Conservation (phyloP, 192 early-diverging fungal species). For the Blastocladiella britannica region DNA sequence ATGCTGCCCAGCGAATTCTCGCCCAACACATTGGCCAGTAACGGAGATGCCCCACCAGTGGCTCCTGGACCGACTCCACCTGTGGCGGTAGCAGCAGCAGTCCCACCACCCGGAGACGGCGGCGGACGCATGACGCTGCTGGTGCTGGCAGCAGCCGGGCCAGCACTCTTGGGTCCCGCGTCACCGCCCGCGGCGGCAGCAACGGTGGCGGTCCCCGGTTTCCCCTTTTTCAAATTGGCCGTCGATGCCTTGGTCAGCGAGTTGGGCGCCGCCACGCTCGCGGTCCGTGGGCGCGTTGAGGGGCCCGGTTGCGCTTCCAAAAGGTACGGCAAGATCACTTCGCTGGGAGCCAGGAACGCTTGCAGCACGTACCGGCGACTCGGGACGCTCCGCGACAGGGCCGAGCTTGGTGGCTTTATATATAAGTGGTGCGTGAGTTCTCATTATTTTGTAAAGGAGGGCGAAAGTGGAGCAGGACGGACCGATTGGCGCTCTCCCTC, state of each 20-base stretch:
- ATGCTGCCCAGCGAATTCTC: no score
- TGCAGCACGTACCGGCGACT: constrained; percentile 11
- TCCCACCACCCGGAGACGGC: no score
- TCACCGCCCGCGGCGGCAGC: constrained; percentile 1
- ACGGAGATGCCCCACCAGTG: no score
- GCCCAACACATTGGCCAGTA: no score
- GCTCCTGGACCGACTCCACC: no score
- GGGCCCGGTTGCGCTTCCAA: constrained; percentile 6
- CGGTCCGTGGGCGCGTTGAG: neutral
- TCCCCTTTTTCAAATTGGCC: constrained; percentile 18
- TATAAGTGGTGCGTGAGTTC: no score
- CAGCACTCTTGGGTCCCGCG: constrained; percentile 3
- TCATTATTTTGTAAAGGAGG: no score
- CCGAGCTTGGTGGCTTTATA: neutral
- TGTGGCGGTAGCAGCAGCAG: no score
- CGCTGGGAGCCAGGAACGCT: constrained; percentile 3
- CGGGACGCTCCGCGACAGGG: neutral
- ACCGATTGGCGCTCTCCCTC: no score
- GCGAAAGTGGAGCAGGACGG: no score
- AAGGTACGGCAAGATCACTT: neutral
- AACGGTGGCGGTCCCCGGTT: constrained; percentile 8
- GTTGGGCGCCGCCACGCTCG: no score
- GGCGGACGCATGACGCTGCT: neutral
- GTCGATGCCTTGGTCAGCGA: constrained; percentile 5
- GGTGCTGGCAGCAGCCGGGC: constrained; percentile 1